A percentile compares a stretch with the other conserved stretches of the same genome.
Conservation (phyloP, 129 eudicot genomes). For the Tagetes erecta region DNA sequence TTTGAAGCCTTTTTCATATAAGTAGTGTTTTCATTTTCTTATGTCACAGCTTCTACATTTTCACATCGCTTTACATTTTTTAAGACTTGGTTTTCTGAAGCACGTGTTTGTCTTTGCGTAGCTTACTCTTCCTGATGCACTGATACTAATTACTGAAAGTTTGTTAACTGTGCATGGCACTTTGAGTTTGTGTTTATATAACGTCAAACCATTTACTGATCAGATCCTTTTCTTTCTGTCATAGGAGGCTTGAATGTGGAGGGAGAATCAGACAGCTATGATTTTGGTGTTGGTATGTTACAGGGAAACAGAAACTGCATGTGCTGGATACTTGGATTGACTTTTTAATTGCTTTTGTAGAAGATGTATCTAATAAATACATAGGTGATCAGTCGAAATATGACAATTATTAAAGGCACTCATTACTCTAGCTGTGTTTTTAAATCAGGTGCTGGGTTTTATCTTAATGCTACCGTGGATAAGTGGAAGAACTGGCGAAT, state of each 20-base stretch:
- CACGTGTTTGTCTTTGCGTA: neutral
- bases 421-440: conserved; percentile 11
- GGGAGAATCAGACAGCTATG: conserved; percentile 98
- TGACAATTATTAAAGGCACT: conserved; percentile 10
- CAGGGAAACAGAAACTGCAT: conserved; percentile 8
- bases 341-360: conserved; percentile 6
- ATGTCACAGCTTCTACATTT: neutral
- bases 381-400: neutral
- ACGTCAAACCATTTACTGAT: conserved; percentile 1
- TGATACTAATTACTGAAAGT: conserved; percentile 1
- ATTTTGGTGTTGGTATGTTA: conserved; percentile 89
- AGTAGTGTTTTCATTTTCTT: neutral
- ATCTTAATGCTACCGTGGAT: conserved; percentile 87
- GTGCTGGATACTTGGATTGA: conserved; percentile 1
- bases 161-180: neutral
- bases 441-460: conserved; percentile 89
- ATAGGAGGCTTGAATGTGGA: conserved; percentile 95
- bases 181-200: conserved; percentile 3
- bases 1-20: neutral
- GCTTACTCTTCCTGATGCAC: neutral
- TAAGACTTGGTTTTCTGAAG: neutral
- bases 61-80: neutral
- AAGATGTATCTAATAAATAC: neutral
- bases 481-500: conserved; percentile 99
- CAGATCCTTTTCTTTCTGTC: conserved; percentile 14